Evolutionary conservation across 2,329 filamentous ascomycete species (phyloP), one percentile per base, ranked within the genome.

Genomic region (Fusarium verticillioides): DNA sequence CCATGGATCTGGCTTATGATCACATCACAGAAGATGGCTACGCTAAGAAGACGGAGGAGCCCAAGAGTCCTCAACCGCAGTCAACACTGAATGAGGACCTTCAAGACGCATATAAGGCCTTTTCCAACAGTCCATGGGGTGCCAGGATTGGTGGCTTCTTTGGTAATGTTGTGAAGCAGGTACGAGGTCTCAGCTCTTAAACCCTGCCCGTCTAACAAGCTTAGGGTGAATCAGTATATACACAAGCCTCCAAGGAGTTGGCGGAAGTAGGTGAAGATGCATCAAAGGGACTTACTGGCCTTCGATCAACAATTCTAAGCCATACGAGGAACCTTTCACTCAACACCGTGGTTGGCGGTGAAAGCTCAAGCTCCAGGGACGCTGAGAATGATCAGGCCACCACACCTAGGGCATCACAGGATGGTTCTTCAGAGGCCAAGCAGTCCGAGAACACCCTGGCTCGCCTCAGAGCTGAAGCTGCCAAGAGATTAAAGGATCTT

Each of bases 1-100:
- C 73, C 74, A 98, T 99, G 96, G 96, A 99, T 89, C 88, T 97
- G 79, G 95, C 95, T 49, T 99, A 98, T 88, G 96, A 99, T 80
- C 95, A 97, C 83, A 97, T 98, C 78, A 92, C 94, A 81, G 94
- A 97, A 85, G 92, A 96, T 81, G 89, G 90, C 58, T 88, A 94
- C 70, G 86, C 89, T 43, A 88, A 90, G 77, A 77, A 78, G 66
- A 73, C 70, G 28, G 86, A 91, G 70, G 84, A 87, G 72, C 62
- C 78, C 42, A 83, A 85, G 47, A 83, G 85, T 47, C 82, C 85
- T 54, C 80, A 84, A 60, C 78, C 82, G 57, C 83, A 86, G 73
- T 81, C 84, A 63, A 89, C 92, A 59, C 88, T 99, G 75, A 97
- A 97, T 80, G 89, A 90, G 75, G 96, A 99, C 79, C 88, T 99